Evolutionary conservation across 2,329 filamentous ascomycete genomes (phyloP), one percentile per base, ranked within the genome.

Genomic region (Thelonectria discophora): DNA sequence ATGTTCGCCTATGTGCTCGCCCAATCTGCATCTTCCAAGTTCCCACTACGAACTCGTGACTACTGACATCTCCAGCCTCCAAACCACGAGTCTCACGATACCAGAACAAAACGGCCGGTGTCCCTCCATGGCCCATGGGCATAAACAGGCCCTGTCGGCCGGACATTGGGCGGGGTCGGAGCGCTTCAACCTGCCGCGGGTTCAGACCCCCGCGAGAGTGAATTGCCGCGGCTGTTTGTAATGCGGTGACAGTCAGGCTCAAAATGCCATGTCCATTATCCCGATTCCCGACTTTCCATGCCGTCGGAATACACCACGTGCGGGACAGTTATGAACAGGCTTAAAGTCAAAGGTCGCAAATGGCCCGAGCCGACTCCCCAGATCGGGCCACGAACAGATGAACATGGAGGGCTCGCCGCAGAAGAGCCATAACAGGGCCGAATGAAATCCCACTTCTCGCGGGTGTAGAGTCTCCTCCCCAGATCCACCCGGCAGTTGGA

Each of bases 361-460:
- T 24, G 27, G 32, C 42, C 58, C 43, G 46, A 24, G 11, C 40
- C 47, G 24, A 47, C 46, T 32, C 40, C 58, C 32, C 39, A 40
- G 39, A 60, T 52, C 47, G 52, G 47, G 37, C 52, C 58, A 60
- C 17, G 30, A 32, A 37, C n/a, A n/a, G n/a, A n/a, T n/a, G n/a
- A n/a, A n/a, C n/a, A n/a, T n/a, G n/a, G n/a, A n/a, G n/a, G n/a
- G n/a, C n/a, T n/a, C n/a, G 58, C 63, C 63, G 57, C 55, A 49
- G 56, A 20, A 55, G 58, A 65, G 57, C 63, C 63, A 65, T 63
- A 65, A 63, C 60, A 65, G 60, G 60, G 63, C 63, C 63, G 63
- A 65, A 63, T 65, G 47, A 27, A 48, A 54, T 49, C 56, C 59
- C 63, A 52, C 60, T 51, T 54, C 15, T 13, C 34, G 6, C 37